Conservation (phyloP, 2,329 filamentous ascomycete genomes). For the Chaetomium strumarium region DNA sequence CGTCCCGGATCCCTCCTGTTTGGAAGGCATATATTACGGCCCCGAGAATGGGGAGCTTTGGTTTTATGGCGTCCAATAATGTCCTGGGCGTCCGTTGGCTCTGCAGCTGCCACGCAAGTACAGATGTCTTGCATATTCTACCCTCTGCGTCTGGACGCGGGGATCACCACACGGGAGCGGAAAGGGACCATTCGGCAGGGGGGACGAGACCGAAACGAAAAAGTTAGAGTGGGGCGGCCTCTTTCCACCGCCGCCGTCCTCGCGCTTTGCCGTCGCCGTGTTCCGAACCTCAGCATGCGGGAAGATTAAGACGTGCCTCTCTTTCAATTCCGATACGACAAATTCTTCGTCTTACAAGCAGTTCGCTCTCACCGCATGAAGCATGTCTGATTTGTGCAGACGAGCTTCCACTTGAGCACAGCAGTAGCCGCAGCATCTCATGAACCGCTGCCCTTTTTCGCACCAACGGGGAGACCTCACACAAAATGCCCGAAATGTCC, state of each 20-base stretch:
- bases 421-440: not conserved
- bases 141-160: conserved; percentile 1
- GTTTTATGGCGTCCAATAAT: not conserved
- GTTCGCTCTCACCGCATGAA: conserved; percentile 4
- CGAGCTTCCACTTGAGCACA: not conserved
- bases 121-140: conserved; percentile 17
- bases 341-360: not conserved
- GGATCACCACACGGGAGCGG: conserved; percentile 5
- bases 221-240: not conserved
- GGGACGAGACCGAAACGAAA: conserved; percentile 10
- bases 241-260: not conserved
- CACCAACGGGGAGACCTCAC: not conserved
- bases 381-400: conserved; percentile 5
- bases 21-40: not conserved
- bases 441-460: conserved; percentile 7
- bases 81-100: conserved; percentile 14
- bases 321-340: not conserved
- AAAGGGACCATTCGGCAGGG: conserved; percentile 10
- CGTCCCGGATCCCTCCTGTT: not conserved
- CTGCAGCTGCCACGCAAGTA: conserved; percentile 19
- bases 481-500: conserved; percentile 8
- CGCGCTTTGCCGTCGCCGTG: conserved; percentile 1
- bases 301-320: not conserved
- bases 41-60: not conserved
- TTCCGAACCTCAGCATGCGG: conserved; percentile 8